These are phyloP conservation scores for Globisporangium splendens DNA, from an alignment of 352 stramenopile genomes.

Conservation along the genomic window DNA sequence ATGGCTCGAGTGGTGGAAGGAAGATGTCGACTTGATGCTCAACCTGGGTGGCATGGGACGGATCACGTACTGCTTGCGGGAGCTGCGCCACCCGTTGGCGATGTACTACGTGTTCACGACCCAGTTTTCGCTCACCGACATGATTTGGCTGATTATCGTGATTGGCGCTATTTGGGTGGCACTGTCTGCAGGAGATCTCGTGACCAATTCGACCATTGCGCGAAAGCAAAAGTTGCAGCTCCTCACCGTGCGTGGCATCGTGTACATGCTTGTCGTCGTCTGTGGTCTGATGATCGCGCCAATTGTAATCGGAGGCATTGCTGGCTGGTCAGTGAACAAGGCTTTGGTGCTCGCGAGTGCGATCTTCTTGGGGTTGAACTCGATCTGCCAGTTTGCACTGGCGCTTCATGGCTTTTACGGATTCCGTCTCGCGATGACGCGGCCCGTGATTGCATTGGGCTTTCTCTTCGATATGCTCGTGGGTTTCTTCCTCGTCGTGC, in stretches of 20 bases:
- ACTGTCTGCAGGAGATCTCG: conserved; percentile 51
- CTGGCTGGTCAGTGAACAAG: conserved; percentile 59
- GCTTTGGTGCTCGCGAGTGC: conserved; percentile 64
- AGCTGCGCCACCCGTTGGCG: conserved; percentile 68
- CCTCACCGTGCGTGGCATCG: conserved; percentile 50
- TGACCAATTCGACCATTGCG: conserved; percentile 41
- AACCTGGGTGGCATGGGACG: conserved; percentile 64
- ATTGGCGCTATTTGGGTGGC: conserved; percentile 48
- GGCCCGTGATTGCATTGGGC: conserved; percentile 63
- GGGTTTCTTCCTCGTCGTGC: conserved; percentile 72
- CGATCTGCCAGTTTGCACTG: conserved; percentile 68
- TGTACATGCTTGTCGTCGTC: conserved; percentile 75
- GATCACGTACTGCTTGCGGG: conserved; percentile 75
- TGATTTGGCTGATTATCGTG: conserved; percentile 41
- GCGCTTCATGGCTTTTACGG: conserved; percentile 64
- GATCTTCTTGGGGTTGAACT: conserved; percentile 67
- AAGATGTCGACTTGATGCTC: conserved; percentile 67
- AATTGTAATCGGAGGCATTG: conserved; percentile 48
- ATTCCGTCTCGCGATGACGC: conserved; percentile 62
- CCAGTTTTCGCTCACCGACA: conserved; percentile 48
- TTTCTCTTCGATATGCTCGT: conserved; percentile 88
- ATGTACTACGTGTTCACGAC: conserved; percentile 85
- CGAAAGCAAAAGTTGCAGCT: conserved; percentile 60
- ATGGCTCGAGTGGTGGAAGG: conserved; percentile 74
- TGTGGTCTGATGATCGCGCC: conserved; percentile 51